phyloP scores from a whole-genome alignment of 1,284 basidiomycete genomes.

The Papiliotrema flavescens region DNA sequence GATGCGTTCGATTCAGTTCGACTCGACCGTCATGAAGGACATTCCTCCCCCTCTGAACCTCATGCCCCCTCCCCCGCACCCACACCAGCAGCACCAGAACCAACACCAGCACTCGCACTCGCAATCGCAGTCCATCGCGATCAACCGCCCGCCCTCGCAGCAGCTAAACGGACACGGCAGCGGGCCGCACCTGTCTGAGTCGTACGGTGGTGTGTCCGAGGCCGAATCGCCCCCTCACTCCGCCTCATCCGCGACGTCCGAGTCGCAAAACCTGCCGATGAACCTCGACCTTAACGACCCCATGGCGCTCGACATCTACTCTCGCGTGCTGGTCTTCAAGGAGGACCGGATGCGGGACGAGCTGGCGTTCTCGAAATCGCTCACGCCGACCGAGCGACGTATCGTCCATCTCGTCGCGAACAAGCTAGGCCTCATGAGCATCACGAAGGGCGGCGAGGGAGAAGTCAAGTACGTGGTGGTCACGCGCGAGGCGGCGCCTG shows the following conservation, averaged over 20 bases:
- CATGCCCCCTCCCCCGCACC: too few species aligned
- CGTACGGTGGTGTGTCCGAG: too few species aligned
- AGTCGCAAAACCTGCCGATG: conserved; percentile 52
- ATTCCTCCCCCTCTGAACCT: conserved; percentile 24
- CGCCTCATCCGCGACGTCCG: conserved; percentile 49
- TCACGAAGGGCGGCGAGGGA: conserved; percentile 87
- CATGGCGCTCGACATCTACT: conserved; percentile 93
- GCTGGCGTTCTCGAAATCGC: conserved; percentile 84
- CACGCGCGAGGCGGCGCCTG: conserved; percentile 52
- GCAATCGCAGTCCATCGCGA: background rate
- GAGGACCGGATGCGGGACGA: conserved; percentile 98
- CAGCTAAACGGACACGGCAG: conserved; percentile 11
- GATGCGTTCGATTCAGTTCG: conserved; percentile 94
- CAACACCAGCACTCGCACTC: background rate
- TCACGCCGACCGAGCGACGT: conserved; percentile 79
- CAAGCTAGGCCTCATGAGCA: conserved; percentile 91
- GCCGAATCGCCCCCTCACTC: conserved; percentile 53
- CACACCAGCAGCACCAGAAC: conserved; percentile 6
- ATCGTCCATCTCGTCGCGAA: conserved; percentile 95
- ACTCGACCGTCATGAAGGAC: conserved; percentile 44
- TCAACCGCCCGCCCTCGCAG: background rate
- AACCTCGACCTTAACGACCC: conserved; percentile 95
- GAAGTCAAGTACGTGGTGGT: conserved; percentile 92
- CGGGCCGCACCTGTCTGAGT: too few species aligned
- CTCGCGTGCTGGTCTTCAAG: conserved; percentile 93